These are phyloP conservation scores for Pseudocercospora ulei DNA, from an alignment of 2,329 filamentous ascomycete genomes.

Conservation along the genomic window DNA sequence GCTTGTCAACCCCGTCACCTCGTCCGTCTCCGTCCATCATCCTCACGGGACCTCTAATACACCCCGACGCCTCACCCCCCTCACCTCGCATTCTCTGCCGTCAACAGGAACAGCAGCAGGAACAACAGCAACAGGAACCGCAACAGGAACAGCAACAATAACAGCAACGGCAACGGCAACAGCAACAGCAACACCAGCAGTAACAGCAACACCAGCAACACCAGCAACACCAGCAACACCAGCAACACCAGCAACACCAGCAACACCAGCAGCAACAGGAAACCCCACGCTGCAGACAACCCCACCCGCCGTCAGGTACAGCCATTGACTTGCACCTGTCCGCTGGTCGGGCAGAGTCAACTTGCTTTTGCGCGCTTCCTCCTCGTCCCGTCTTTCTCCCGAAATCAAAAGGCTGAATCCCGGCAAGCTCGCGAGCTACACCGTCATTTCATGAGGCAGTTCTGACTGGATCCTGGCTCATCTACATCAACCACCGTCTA, in stretches of 20 bases:
- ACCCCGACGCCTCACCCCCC: slow-evolving; percentile 13
- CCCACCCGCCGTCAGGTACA: slow-evolving; percentile 17
- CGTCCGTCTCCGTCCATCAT: slow-evolving; percentile 11
- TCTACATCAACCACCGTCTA: slow-evolving; percentile 22
- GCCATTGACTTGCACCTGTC: slow-evolving; percentile 27
- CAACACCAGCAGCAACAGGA: too few species aligned
- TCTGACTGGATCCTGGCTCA: slow-evolving; percentile 23
- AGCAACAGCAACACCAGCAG: too few species aligned
- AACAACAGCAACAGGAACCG: too few species aligned
- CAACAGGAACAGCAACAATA: too few species aligned
- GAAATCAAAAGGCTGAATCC: slow-evolving; percentile 24
- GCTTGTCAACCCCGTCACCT: slow-evolving; percentile 9
- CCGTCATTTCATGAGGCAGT: slow-evolving; percentile 26
- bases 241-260: too few species aligned
- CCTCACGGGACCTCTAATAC: slow-evolving; percentile 13
- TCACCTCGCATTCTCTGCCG: slow-evolving; percentile 17
- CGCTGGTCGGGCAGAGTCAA: slow-evolving; percentile 31
- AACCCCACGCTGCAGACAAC: slow-evolving; percentile 20
- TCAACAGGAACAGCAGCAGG: too few species aligned
- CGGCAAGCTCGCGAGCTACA: slow-evolving; percentile 23
- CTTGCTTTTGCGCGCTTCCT: slow-evolving; percentile 23
- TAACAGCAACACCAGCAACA: too few species aligned
- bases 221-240: too few species aligned
- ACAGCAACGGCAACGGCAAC: too few species aligned
- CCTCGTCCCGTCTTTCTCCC: slow-evolving; percentile 22